phyloP scores from a whole-genome alignment of 805 yeast genomes.

The Kockiozyma suomiensis region DNA sequence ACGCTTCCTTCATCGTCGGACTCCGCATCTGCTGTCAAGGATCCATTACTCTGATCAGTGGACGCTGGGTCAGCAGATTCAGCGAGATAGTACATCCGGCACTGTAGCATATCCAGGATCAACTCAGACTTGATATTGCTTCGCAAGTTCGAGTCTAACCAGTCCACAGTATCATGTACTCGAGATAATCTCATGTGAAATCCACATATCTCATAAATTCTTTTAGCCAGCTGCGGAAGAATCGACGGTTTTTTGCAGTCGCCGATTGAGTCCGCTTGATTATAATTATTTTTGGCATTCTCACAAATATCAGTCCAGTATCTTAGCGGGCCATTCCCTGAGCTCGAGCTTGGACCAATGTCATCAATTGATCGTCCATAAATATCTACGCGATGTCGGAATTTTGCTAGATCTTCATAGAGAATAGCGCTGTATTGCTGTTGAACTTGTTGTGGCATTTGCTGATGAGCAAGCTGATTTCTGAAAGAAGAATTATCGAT shows the following conservation, averaged over 20 bases:
- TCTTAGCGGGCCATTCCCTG: constrained; percentile 4
- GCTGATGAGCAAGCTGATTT: not conserved
- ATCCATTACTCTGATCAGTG: not conserved
- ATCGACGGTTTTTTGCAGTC: constrained; percentile 7
- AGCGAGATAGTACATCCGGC: constrained; percentile 18
- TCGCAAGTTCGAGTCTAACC: constrained; percentile 26
- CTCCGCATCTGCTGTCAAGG: not conserved
- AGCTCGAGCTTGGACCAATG: not conserved
- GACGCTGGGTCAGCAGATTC: constrained; percentile 6
- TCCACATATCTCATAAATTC: constrained; percentile 24
- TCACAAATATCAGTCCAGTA: constrained; percentile 27
- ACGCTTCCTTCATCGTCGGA: constrained; percentile 6
- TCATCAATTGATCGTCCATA: constrained; percentile 19
- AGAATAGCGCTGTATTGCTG: constrained; percentile 17
- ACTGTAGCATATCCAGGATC: constrained; percentile 23
- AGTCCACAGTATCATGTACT: constrained; percentile 19
- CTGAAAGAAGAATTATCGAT: not conserved
- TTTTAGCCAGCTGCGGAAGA: constrained; percentile 25
- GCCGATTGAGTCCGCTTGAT: not conserved
- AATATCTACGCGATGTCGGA: constrained; percentile 21
- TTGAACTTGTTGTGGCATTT: not conserved
- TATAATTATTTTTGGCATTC: not conserved
- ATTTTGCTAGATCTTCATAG: constrained; percentile 27
- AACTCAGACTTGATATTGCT: constrained; percentile 13
- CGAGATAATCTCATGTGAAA: constrained; percentile 10